Conservation (phyloP, 2,329 filamentous ascomycete species). For the Hypoxylon rubiginosum region DNA sequence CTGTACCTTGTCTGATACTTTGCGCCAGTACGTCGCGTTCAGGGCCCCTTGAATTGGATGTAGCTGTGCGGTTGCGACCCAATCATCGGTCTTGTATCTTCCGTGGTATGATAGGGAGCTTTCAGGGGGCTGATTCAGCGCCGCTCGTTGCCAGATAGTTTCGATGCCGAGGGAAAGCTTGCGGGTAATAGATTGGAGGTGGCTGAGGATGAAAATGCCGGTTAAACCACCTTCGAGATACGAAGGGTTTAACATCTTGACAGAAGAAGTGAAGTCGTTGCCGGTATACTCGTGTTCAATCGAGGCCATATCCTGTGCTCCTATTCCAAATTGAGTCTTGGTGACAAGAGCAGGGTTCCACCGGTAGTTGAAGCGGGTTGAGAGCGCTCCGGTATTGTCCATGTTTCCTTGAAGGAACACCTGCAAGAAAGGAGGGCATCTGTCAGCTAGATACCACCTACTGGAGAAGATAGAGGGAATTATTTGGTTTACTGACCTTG, state of each 20-base stretch:
- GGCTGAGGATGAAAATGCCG: constrained; percentile 95
- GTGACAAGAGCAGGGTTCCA: constrained; percentile 85
- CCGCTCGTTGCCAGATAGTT: constrained; percentile 89
- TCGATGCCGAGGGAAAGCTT: constrained; percentile 90
- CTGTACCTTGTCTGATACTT: constrained; percentile 93
- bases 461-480: constrained; percentile 13
- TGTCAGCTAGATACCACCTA: constrained; percentile 9
- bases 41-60: constrained; percentile 89
- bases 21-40: constrained; percentile 94
- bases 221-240: constrained; percentile 91
- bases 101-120: constrained; percentile 90
- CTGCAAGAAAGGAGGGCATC: constrained; percentile 60
- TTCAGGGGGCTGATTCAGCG: constrained; percentile 88
- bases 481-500: constrained; percentile 72
- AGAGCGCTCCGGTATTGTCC: constrained; percentile 91
- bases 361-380: constrained; percentile 92
- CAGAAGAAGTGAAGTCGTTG: constrained; percentile 89
- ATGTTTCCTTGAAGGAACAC: constrained; percentile 95
- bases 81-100: constrained; percentile 91
- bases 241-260: constrained; percentile 98
- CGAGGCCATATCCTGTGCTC: constrained; percentile 87
- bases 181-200: constrained; percentile 92
- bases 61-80: constrained; percentile 92
- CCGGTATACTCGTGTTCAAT: constrained; percentile 97
- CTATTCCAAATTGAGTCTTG: constrained; percentile 89